Conservation (phyloP, 1,284 basidiomycete species). For the Gomphus sp. region DNA sequence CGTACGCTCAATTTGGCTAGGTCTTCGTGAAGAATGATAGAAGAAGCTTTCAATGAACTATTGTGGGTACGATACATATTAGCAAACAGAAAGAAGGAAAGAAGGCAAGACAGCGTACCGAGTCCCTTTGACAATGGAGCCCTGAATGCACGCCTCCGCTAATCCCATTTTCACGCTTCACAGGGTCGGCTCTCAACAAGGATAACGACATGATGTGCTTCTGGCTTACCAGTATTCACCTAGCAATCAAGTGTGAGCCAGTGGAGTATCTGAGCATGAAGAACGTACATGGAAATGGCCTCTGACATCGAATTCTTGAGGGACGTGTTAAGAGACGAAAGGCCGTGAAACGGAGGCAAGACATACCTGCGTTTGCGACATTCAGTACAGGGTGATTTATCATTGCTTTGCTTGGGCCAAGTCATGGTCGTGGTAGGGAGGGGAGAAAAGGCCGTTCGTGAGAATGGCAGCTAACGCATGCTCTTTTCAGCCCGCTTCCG, state of each 20-base stretch:
- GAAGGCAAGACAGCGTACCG: neutral
- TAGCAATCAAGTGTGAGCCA: neutral
- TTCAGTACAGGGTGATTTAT: conserved; percentile 1
- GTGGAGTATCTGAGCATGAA: too few species aligned
- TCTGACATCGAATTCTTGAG: conserved; percentile 5
- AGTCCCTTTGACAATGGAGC: conserved; percentile 10
- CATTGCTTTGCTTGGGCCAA: conserved; percentile 2
- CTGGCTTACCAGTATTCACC: conserved; percentile 4
- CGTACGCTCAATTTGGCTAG: conserved; percentile 7
- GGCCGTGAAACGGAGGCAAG: neutral
- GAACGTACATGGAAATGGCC: conserved; percentile 9
- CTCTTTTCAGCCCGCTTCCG: neutral
- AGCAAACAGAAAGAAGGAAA: too few species aligned
- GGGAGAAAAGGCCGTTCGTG: neutral
- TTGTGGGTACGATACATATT: neutral
- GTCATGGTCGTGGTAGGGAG: conserved; percentile 3
- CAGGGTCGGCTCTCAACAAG: neutral
- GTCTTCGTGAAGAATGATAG: conserved; percentile 7
- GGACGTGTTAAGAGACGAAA: neutral
- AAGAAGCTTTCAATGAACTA: conserved; percentile 7
- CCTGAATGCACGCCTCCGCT: conserved; percentile 7
- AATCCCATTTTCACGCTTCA: conserved; percentile 3
- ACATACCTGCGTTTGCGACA: conserved; percentile 10
- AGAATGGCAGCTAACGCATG: neutral
- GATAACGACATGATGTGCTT: neutral